Evolutionary conservation across 108 stramenopile species (phyloP).

Genomic region (Fragilaria radians): DNA sequence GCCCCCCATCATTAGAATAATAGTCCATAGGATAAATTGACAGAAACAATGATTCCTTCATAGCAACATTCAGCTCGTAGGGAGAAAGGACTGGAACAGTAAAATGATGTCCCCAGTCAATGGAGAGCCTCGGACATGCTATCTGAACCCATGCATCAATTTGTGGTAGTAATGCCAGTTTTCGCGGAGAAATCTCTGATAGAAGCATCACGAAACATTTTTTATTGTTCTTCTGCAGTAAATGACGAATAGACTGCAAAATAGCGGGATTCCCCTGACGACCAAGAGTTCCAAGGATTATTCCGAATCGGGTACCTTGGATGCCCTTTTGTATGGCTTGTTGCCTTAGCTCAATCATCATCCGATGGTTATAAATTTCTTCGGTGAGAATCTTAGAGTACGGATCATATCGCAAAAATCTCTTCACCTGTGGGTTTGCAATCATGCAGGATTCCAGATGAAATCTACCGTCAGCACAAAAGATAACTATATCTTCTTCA

Average conservation of each 20-base stretch:
- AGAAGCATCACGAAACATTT: conserved; percentile 75
- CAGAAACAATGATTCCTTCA: conserved; percentile 64
- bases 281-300: conserved; percentile 95
- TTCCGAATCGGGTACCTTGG: conserved; percentile 54
- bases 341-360: conserved; percentile 74
- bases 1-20: conserved; percentile 83
- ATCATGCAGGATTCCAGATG: conserved; percentile 99
- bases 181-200: conserved; percentile 88
- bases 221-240: conserved; percentile 48
- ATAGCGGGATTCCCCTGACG: conserved; percentile 98
- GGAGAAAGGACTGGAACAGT: conserved; percentile 81
- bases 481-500: conserved; percentile 60
- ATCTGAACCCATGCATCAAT: conserved; percentile 96
- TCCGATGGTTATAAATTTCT: conserved; percentile 86
- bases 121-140: conserved; percentile 93
- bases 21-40: conserved; percentile 95
- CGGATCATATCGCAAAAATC: conserved; percentile 93
- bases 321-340: conserved; percentile 47
- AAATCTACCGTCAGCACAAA: conserved; percentile 97
- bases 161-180: conserved; percentile 65
- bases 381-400: conserved; percentile 88
- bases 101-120: conserved; percentile 96
- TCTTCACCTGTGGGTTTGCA: conserved; percentile 77
- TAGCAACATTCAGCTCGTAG: conserved; percentile 86
- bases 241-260: conserved; percentile 52